Conservation (phyloP, 1,139 yeast species). For the Entelexis paramagnoliae region DNA sequence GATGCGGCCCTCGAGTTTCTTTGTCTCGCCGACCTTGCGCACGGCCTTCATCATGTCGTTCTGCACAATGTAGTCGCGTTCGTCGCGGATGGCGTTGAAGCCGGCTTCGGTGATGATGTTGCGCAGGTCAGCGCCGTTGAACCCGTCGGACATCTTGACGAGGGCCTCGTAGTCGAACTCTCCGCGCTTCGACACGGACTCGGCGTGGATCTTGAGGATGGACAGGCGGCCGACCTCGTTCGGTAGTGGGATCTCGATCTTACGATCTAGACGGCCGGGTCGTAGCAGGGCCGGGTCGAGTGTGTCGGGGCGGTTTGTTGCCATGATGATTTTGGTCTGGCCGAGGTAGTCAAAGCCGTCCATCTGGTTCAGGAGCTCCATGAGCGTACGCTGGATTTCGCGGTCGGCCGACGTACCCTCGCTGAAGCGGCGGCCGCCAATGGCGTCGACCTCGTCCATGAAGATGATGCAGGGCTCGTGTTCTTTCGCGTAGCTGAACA, state of each 20-base stretch:
- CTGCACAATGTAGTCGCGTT: constrained; percentile 87
- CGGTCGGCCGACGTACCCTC: constrained; percentile 99
- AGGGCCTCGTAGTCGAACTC: constrained; percentile 96
- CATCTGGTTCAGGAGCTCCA: constrained; percentile 97
- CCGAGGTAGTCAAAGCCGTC: constrained; percentile 98
- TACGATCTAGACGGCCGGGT: constrained; percentile 97
- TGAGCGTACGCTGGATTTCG: constrained; percentile 95
- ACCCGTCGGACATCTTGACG: constrained; percentile 97
- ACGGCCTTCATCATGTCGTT: constrained; percentile 96
- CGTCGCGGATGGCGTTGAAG: constrained; percentile 95
- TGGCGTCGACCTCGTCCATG: constrained; percentile 99
- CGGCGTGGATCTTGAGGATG: constrained; percentile 86
- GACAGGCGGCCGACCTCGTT: constrained; percentile 94
- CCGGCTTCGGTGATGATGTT: constrained; percentile 99
- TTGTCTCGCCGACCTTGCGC: constrained; percentile 91
- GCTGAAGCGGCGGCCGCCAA: constrained; percentile 95
- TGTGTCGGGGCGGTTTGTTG: constrained; percentile 97
- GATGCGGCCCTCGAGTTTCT: constrained; percentile 92
- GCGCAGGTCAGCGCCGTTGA: constrained; percentile 97
- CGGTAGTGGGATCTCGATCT: constrained; percentile 92
- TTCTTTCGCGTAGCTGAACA: constrained; percentile 97
- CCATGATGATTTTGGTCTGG: constrained; percentile 97
- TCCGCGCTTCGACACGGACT: constrained; percentile 80
- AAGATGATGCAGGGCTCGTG: constrained; percentile 98
- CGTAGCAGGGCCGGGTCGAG: constrained; percentile 97